Evolutionary conservation across 2,329 filamentous ascomycete genomes (phyloP).

Genomic region (Chaetomiaceae sp.): DNA sequence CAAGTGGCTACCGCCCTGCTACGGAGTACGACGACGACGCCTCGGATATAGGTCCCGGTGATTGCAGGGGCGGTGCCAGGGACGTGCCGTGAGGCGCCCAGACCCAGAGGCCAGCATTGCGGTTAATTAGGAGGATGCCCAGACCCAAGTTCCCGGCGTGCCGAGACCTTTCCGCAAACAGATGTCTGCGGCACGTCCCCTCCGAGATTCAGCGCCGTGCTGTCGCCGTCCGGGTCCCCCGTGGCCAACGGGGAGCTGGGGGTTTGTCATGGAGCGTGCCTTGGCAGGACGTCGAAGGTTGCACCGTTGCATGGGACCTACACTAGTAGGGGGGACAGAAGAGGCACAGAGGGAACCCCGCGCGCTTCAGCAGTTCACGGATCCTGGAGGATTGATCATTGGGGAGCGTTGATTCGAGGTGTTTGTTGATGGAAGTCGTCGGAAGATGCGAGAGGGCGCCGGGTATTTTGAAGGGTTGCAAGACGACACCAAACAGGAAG

Average conservation of each 20-base stretch:
- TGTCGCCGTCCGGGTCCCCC: neutral
- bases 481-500: constrained; percentile 1
- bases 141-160: constrained; percentile 24
- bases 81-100: constrained; percentile 2
- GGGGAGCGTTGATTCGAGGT: neutral
- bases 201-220: constrained; percentile 18
- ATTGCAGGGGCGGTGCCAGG: constrained; percentile 15
- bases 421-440: too few species aligned
- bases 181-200: constrained; percentile 17
- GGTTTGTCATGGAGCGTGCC: constrained; percentile 1
- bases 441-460: neutral
- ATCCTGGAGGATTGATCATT: constrained; percentile 1
- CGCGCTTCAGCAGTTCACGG: neutral
- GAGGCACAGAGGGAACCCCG: constrained; percentile 5
- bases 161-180: constrained; percentile 26
- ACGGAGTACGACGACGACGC: constrained; percentile 2
- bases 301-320: too few species aligned
- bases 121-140: constrained; percentile 3
- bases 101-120: neutral
- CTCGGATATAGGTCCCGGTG: constrained; percentile 23
- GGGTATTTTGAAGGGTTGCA: constrained; percentile 10
- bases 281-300: neutral
- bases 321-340: too few species aligned
- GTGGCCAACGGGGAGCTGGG: neutral
- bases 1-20: too few species aligned